Evolutionary conservation across 129 eudicot genomes (phyloP), one percentile per base, ranked within the genome.

Genomic region (Chrysanthemum lavandulifolium): DNA sequence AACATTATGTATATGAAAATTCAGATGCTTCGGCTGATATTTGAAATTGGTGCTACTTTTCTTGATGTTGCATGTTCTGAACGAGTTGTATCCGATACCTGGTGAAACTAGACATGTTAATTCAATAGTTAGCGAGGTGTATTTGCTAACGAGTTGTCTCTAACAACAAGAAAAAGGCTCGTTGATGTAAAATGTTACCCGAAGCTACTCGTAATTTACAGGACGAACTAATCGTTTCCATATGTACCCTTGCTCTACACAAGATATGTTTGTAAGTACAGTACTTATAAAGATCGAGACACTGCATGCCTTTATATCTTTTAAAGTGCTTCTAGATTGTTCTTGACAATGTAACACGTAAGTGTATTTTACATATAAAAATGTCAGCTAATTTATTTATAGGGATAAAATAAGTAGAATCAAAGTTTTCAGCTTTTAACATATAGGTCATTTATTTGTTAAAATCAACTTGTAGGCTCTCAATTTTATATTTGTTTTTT

Each of bases 221-320:
- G 49, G 77, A 71, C 25, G 50, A 7, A 49, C 7, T 65, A 13
- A 29, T 15, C 40, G 40, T 56, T 43, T 59, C 77, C 82, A 78
- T 78, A 13, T 21, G 21, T 15, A 15, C 56, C 13, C 6, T 36
- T 65, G 9, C 67, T 43, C 29, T 55, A 58, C 29, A 66, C 14
- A 65, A 72, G 40, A 63, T 64, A 43, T 53, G 61, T 57, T 11
- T 13, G 29, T n/a, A 21, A 15, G 7, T 67, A 21, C 7, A n/a
- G 15, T 57, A 63, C 27, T 13, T 31, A 5, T 50, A 40, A 40
- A 40, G 47, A 27, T 61, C 65, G 23, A 3, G 27, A 19, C 36
- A 5, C 29, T 5, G 43, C 23, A 51, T 54, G 33, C 67, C 73
- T 65, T 65, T 9, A 0, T 50, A 61, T 48, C 43, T 2, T 6